Evolutionary conservation across 2,329 filamentous ascomycete genomes (phyloP).

Genomic region (Periconia sp.): DNA sequence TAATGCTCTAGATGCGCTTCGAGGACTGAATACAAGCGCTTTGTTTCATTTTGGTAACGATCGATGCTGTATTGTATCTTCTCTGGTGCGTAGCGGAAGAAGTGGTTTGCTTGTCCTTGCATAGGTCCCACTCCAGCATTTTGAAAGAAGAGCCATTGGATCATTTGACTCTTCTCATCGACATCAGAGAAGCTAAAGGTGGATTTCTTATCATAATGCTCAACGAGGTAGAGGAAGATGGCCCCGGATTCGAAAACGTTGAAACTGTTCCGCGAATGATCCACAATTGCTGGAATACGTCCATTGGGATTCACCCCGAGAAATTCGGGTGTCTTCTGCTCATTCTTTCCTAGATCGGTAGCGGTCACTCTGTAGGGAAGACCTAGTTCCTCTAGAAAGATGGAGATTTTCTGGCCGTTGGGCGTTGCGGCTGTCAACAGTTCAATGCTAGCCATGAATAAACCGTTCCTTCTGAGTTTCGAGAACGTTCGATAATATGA

Average conservation of each 20-base stretch:
- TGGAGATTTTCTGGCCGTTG: slow-evolving; percentile 86
- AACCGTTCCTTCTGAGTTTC: no score
- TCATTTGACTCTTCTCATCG: slow-evolving; percentile 76
- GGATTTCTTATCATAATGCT: slow-evolving; percentile 77
- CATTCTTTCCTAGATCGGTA: slow-evolving; percentile 71
- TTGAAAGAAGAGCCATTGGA: slow-evolving; percentile 73
- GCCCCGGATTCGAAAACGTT: slow-evolving; percentile 79
- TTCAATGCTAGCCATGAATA: no score
- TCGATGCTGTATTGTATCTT: slow-evolving; percentile 80
- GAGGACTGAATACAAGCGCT: slow-evolving; percentile 77
- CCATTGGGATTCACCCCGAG: slow-evolving; percentile 88
- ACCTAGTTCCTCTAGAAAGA: slow-evolving; percentile 79
- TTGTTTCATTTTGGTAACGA: slow-evolving; percentile 80
- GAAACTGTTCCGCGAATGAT: slow-evolving; percentile 71
- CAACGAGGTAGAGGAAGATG: slow-evolving; percentile 80
- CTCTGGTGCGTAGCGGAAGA: slow-evolving; percentile 78
- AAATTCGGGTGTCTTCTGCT: slow-evolving; percentile 81
- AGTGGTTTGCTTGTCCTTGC: slow-evolving; percentile 80
- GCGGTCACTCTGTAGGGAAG: slow-evolving; percentile 26
- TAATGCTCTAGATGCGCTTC: slow-evolving; percentile 67
- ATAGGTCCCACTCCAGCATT: slow-evolving; percentile 80
- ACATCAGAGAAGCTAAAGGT: slow-evolving; percentile 79
- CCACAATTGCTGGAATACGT: slow-evolving; percentile 82
- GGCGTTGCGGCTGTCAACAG: slow-evolving; percentile 84
- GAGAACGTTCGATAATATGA: no score